Evolutionary conservation across 441 rosid species (phyloP).

Genomic region (Syzygium malaccense): DNA sequence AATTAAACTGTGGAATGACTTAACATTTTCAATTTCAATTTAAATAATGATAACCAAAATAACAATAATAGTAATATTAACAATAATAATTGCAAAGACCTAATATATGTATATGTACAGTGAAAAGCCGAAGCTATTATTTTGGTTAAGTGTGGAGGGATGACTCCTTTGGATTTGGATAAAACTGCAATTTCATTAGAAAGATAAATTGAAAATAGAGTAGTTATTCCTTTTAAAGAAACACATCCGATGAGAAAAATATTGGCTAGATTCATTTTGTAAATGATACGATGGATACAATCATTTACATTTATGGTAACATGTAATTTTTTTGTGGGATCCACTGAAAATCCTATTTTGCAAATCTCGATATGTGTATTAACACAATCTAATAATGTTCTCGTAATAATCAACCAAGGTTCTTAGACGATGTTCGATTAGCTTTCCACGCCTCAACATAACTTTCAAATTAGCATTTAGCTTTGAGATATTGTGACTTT

Average conservation of each 20-base stretch:
- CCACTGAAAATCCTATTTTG: not conserved
- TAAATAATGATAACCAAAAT: not conserved
- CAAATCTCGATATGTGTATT: not conserved
- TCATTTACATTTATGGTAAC: not conserved
- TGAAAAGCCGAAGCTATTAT: not conserved
- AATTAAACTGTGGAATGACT: not conserved
- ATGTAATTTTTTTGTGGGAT: not conserved
- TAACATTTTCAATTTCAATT: not conserved
- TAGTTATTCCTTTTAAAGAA: not conserved
- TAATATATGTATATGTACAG: not conserved
- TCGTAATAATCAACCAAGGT: not conserved
- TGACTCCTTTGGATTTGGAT: not conserved
- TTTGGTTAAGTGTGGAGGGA: not conserved
- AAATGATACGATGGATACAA: too few relatives aligned
- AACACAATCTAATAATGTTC: not conserved
- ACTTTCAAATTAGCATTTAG: not conserved
- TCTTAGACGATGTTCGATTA: not conserved
- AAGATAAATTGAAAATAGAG: not conserved
- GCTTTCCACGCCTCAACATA: not conserved
- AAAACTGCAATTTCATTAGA: not conserved
- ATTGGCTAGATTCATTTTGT: not conserved
- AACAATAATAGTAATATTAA: not conserved
- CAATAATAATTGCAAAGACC: not conserved
- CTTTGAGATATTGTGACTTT: not conserved
- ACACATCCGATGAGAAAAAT: not conserved